Evolutionary conservation across 1,284 basidiomycete genomes (phyloP).

Genomic region (Ceratobasidium theobromae): DNA sequence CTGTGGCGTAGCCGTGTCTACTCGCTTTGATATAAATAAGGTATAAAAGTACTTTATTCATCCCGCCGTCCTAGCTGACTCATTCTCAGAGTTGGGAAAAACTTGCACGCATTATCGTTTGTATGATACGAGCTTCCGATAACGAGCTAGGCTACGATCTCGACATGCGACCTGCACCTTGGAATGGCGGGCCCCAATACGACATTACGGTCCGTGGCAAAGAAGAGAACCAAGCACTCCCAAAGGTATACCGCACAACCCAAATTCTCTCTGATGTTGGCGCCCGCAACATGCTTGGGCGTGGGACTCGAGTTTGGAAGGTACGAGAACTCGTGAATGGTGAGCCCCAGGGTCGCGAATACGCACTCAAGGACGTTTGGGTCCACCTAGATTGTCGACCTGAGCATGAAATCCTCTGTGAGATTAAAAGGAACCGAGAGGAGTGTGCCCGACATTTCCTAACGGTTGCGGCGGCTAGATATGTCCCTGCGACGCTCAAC

Average conservation of each 20-base stretch:
- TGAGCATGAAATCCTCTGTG: background rate
- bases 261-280: background rate
- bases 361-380: slow-evolving; percentile 19
- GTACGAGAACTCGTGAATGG: background rate
- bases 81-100: background rate
- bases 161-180: background rate
- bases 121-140: background rate
- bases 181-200: background rate
- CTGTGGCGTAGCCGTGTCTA: background rate
- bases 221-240: background rate
- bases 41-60: background rate
- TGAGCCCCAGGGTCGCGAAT: background rate
- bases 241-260: background rate
- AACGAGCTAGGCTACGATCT: slow-evolving; percentile 7
- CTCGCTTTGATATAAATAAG: background rate
- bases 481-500: background rate
- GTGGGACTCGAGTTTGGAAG: slow-evolving; percentile 17
- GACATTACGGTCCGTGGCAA: background rate
- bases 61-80: background rate
- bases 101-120: background rate
- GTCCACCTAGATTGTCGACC: background rate
- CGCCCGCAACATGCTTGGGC: background rate
- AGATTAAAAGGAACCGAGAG: background rate
- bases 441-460: background rate
- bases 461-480: background rate